phyloP scores from a whole-genome alignment of 2,329 filamentous ascomycete species.

The Raffaelea deltoideospora region DNA sequence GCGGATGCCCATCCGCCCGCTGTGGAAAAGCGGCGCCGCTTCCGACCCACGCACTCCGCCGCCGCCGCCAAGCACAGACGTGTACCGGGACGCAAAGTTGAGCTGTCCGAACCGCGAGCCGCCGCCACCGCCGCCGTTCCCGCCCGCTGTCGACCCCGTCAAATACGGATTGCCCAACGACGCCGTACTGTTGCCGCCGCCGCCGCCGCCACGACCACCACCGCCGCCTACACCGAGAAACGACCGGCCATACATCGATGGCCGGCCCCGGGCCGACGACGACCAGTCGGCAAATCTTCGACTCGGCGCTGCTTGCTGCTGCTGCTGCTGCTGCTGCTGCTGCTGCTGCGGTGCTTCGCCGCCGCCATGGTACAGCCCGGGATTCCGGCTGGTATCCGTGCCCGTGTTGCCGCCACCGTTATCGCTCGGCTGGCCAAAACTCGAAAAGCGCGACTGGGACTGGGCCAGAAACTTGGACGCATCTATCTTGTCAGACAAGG shows the following conservation, averaged over 20 bases:
- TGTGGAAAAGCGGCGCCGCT: constrained; percentile 89
- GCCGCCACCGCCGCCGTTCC: too few species aligned
- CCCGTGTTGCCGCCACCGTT: too few species aligned
- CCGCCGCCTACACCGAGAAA: constrained; percentile 20
- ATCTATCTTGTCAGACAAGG: too few species aligned
- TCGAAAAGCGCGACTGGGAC: constrained; percentile 80
- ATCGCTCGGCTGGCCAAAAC: constrained; percentile 45
- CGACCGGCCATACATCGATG: constrained; percentile 21
- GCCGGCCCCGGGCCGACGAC: constrained; percentile 14
- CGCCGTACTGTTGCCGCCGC: too few species aligned
- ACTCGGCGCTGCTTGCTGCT: constrained; percentile 7
- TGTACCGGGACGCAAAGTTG: constrained; percentile 63
- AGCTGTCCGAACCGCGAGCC: constrained; percentile 57
- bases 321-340: constrained; percentile 18
- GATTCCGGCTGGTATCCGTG: too few species aligned
- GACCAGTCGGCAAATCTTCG: constrained; percentile 22
- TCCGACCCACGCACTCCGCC: too few species aligned
- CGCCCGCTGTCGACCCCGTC: too few species aligned
- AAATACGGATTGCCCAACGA: constrained; percentile 61
- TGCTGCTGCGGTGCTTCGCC: constrained; percentile 27
- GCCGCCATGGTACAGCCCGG: too few species aligned
- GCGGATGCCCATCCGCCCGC: constrained; percentile 74
- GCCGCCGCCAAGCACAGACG: too few species aligned
- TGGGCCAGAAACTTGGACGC: constrained; percentile 92
- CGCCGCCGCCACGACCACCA: too few species aligned